Evolutionary conservation across 2,329 filamentous ascomycete species (phyloP), one percentile per base, ranked within the genome.

Genomic region (Pseudofabraea citricarpa): DNA sequence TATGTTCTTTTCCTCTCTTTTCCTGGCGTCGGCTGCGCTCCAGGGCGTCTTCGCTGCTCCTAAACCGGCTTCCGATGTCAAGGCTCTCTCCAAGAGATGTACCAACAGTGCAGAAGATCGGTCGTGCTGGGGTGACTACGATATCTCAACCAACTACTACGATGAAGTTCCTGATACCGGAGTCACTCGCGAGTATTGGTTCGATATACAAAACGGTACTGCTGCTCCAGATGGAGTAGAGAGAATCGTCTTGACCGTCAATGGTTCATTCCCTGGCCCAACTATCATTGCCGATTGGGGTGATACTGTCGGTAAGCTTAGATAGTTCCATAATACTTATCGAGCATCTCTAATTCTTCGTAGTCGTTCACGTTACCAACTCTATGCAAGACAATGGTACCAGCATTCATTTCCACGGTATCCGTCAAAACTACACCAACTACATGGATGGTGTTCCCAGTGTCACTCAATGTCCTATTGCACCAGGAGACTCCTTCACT

Each of bases 391-490:
- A 63, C 24, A 70, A 73, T 70, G 29, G 40, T 23, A 35, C 27
- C 13, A 33, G 19, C 31, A 19, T 45, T 36, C 71, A 74, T 48
- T 74, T 67, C 66, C 72, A 75, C 47, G 71, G 71, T 23, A 51
- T 73, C 12, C 54, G 66, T 10, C 65, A 69, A 45, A 54, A 66
- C 13, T 56, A 62, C 27, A 58, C 59, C 5, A 64, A 63, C 27
- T 51, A 66, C 26, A 59, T 60, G 49, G 68, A 71, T 45, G 68
- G 68, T 12, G 62, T 63, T 1, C 61, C 60, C 24, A 65, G 69
- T 9, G 22, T 75, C 19, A 74, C 72, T 6, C 81, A 87, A 58
- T 87, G 83, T 49, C 81, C 83, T 3, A 77, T 85, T 45, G 63
- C 75, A 0, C 71, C 73, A 0, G 73, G 45, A n/a, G 31, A 27